Base-by-base conservation (phyloP, 1,139 yeast genomes). In the Protomyces inouyei region DNA sequence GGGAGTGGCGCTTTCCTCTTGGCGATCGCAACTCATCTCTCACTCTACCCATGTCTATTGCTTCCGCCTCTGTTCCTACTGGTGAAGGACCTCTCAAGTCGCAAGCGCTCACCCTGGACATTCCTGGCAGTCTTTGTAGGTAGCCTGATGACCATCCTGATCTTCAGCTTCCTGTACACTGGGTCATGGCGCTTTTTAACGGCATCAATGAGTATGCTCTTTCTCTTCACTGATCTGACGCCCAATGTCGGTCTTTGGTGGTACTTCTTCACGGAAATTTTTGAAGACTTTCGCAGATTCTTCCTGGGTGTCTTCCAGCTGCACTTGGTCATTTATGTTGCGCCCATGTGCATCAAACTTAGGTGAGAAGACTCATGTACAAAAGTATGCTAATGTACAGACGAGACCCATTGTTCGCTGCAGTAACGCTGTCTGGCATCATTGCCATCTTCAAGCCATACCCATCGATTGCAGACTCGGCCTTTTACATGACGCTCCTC, bases 231-330 rank as follows among this genome's bases (percentile, higher is more conserved):
- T 57, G 90, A 89, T 68, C 83, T 90, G 68, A 80, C 84, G 4
- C 96, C 97, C 25, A 91, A 91, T 74, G 76, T 93, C 68, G 98
- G 98, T 0, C 79, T 93, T 48, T 93, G 99, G 99, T 93, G 99
- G 99, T 93, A 93, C 77, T 85, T 92, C 71, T 93, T 93, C 78
- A 87, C 95, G 36, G 98, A 93, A 74, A 88, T 93, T 85, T 93
- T 93, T 76, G 95, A 87, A 64, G 88, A 85, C 72, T 93, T 93
- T 79, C 82, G 87, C 36, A 85, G 90, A 18, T 91, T 93, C 73
- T 93, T 88, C 77, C 78, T 86, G 52, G 86, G 91, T 10, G 86
- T 91, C 35, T 95, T 92, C 82, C 93, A 91, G 72, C 72, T 92
- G 56, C 90, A 85, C 75, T 76, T 85, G n/a, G 77, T 83, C 37